Evolutionary conservation across 202 grass and related monocot genomes (phyloP).

Genomic region (Digitaria exilis): DNA sequence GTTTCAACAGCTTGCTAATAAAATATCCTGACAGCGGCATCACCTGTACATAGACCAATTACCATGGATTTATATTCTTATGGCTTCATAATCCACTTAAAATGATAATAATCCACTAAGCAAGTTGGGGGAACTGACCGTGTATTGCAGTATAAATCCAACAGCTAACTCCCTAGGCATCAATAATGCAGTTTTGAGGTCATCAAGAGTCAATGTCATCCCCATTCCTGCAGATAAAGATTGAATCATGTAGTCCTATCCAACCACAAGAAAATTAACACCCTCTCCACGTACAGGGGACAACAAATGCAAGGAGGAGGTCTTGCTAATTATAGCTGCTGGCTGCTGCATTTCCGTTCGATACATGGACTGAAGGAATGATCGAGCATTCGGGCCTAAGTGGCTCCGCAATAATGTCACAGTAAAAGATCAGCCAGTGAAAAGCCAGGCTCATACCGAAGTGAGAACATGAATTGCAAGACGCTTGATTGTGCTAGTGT

Average conservation of each 20-base stretch:
- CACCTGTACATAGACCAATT: slow-evolving; percentile 60
- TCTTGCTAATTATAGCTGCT: not conserved
- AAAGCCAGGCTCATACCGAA: not conserved
- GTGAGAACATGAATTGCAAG: not conserved
- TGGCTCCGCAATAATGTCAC: not conserved
- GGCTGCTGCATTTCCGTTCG: not conserved
- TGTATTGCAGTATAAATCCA: slow-evolving; percentile 83
- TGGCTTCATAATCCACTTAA: not conserved
- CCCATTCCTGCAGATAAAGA: slow-evolving; percentile 71
- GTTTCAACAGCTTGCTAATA: slow-evolving; percentile 72
- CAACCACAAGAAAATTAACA: slow-evolving; percentile 21
- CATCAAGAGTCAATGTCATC: slow-evolving; percentile 84
- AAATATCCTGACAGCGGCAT: slow-evolving; percentile 86
- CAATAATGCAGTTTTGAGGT: slow-evolving; percentile 64
- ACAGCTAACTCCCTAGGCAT: slow-evolving; percentile 85
- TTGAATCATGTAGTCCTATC: not conserved
- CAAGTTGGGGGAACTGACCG: slow-evolving; percentile 43
- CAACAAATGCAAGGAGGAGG: not conserved
- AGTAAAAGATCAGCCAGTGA: not conserved
- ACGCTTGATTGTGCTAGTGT: not conserved
- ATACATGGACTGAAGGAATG: not conserved
- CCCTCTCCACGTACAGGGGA: not conserved
- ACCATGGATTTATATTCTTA: not conserved
- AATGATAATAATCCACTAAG: not conserved
- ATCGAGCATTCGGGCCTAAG: not conserved